A percentile compares a stretch with the other conserved stretches of the same genome.
These are phyloP conservation scores for Colletotrichum chlorophyti DNA, from an alignment of 2,329 filamentous ascomycete species.

Conservation along the genomic window DNA sequence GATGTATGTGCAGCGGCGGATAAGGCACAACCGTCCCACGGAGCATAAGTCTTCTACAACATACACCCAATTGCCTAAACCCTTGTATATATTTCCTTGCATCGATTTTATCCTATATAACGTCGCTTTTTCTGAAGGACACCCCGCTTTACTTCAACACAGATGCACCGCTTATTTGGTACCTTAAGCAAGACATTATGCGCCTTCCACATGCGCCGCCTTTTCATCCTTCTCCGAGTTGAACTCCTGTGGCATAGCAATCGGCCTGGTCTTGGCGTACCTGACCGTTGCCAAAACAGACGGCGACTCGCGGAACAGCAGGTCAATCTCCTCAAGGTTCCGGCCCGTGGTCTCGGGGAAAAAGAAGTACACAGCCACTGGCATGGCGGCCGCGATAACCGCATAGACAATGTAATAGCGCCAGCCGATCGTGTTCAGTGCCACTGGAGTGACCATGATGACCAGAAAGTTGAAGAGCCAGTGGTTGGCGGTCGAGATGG, in stretches of 20 bases:
- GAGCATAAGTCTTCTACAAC: too few species aligned
- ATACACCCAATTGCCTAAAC: too few species aligned
- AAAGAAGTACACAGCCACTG: conserved; percentile 49
- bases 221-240: conserved; percentile 30
- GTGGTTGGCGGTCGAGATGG: conserved; percentile 61
- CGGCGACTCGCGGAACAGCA: conserved; percentile 49
- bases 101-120: too few species aligned
- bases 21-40: too few species aligned
- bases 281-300: conserved; percentile 42
- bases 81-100: too few species aligned
- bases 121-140: too few species aligned
- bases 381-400: conserved; percentile 50
- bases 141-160: too few species aligned
- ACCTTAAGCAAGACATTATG: too few species aligned
- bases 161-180: too few species aligned
- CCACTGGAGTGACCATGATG: conserved; percentile 51
- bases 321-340: conserved; percentile 52
- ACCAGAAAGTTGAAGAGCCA: conserved; percentile 58
- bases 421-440: conserved; percentile 57
- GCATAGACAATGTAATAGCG: conserved; percentile 58
- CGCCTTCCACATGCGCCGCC: conserved; percentile 11
- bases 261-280: conserved; percentile 42
- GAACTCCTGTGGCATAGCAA: conserved; percentile 39
- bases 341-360: conserved; percentile 57
- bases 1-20: too few species aligned